Base-by-base conservation (phyloP, 805 yeast species). In the Ogataea neopini region DNA sequence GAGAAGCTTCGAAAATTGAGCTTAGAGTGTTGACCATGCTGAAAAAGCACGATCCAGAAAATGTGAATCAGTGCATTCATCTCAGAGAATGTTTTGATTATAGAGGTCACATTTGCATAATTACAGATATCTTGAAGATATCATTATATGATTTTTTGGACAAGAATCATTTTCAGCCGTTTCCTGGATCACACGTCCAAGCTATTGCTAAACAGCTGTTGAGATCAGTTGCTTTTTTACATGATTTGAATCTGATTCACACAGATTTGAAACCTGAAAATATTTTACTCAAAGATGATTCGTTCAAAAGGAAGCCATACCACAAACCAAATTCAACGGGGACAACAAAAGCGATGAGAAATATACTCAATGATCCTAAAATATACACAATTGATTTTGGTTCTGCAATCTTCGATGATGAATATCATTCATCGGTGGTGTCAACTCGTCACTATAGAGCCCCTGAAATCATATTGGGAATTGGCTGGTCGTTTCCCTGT, bases 201-300 rank as follows among this genome's bases (percentile, higher is more conserved):
- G 86, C 89, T 2, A 83, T 94, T 50, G 84, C 95, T 18, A 82
- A 84, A 62, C 99, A 94, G 68, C 68, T 94, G 48, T 73, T 94
- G 18, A 75, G 90, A 53, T 84, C 94, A 0, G 95, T 92, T 33
- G 86, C 94, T 1, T 92, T 86, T 60, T 71, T 94, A 52, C 99
- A 94, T 66, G 96, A 88, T 60, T 73, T 94, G 63, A 88, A 86
- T 44, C 75, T 94, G 41, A 88, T 94, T 36, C 99, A 94, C 68
- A 94, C 99, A 0, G 99, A 94, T 66, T 74, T 94, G 56, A 94
- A 94, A 69, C 99, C 99, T 1, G 99, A 94, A 66, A 94, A 94
- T 64, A 86, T 94, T 36, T 67, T 94, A 28, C 71, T 90, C 28
- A 78, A 79, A 48, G 79, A 81, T 57, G 80, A 75, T 57, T 65